These are phyloP conservation scores for Chenopodium quinoa DNA, from an alignment of 148 eudicot species.

Conservation along the genomic window DNA sequence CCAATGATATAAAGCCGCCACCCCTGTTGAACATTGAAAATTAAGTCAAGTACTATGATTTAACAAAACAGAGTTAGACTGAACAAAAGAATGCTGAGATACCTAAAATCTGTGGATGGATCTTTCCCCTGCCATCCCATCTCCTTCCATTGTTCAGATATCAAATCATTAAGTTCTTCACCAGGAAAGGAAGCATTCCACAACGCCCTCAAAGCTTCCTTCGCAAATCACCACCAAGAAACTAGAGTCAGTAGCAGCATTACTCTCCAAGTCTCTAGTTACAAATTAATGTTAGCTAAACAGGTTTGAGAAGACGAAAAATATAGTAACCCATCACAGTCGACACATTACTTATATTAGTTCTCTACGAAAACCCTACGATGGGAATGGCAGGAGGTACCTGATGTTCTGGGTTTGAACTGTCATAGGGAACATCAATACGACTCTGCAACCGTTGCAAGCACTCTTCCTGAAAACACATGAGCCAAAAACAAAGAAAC, in stretches of 20 bases:
- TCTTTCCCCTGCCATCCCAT: slow-evolving; percentile 99
- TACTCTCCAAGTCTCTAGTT: not conserved
- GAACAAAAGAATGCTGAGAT: slow-evolving; percentile 8
- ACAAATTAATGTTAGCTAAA: not conserved
- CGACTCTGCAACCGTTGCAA: slow-evolving; percentile 76
- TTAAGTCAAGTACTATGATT: slow-evolving; percentile 7
- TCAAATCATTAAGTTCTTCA: slow-evolving; percentile 65
- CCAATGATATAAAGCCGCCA: slow-evolving; percentile 93
- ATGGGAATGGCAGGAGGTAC: slow-evolving; percentile 28
- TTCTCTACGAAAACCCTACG: not conserved
- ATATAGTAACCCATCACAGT: not conserved
- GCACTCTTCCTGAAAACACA: slow-evolving; percentile 72
- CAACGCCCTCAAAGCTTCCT: slow-evolving; percentile 84
- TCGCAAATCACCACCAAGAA: slow-evolving; percentile 17
- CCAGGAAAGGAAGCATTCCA: slow-evolving; percentile 93
- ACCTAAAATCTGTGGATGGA: slow-evolving; percentile 99
- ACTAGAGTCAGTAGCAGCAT: not conserved
- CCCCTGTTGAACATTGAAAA: slow-evolving; percentile 55
- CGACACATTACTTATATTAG: not conserved
- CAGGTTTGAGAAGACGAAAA: not conserved
- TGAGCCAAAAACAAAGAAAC: slow-evolving; percentile 9
- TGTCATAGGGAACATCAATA: slow-evolving; percentile 77
- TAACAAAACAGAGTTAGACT: slow-evolving; percentile 8
- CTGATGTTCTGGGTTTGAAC: slow-evolving; percentile 85
- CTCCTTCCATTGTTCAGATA: slow-evolving; percentile 97